Evolutionary conservation across 1,284 basidiomycete genomes (phyloP), one percentile per base, ranked within the genome.

Genomic region (Takashimella tepidaria): DNA sequence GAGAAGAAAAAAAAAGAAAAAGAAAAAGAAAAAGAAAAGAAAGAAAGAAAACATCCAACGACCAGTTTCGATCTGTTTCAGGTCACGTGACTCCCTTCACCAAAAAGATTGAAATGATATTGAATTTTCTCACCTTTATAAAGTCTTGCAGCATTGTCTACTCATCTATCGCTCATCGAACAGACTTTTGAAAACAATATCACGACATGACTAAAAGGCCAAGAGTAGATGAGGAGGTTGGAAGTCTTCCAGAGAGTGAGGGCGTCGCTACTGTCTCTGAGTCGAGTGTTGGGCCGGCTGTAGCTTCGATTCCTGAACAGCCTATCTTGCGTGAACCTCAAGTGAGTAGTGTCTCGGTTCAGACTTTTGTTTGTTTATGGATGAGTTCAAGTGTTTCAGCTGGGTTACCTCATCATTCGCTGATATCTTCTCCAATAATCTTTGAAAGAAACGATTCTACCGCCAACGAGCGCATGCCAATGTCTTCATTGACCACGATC

Each of bases 381-480:
- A n/a, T n/a, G n/a, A n/a, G n/a, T n/a, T n/a, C n/a, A n/a, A n/a
- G n/a, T n/a, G n/a, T n/a, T n/a, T n/a, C n/a, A n/a, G n/a, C n/a
- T n/a, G n/a, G n/a, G n/a, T n/a, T n/a, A n/a, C n/a, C n/a, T n/a
- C n/a, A n/a, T n/a, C n/a, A n/a, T n/a, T n/a, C 13, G 31, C 40
- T 56, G n/a, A 52, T 25, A 22, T 25, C 26, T 41, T 19, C 45
- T 20, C 24, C 70, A n/a, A n/a, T n/a, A n/a, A n/a, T n/a, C n/a
- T n/a, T n/a, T n/a, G n/a, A n/a, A n/a, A 96, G 88, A 98, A 98
- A 86, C 84, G 88, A 67, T 90, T 89, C 76, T 99, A 98, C 76
- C 82, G 96, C 21, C 96, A 99, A 73, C 82, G 96, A 53, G 96
- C 95, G 3, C 95, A 99, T 72, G 93, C 95, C 5, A 99, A 99